These are phyloP conservation scores for Tricholoma matsutake DNA, from an alignment of 768 basidiomycete genomes.

Conservation along the genomic window DNA sequence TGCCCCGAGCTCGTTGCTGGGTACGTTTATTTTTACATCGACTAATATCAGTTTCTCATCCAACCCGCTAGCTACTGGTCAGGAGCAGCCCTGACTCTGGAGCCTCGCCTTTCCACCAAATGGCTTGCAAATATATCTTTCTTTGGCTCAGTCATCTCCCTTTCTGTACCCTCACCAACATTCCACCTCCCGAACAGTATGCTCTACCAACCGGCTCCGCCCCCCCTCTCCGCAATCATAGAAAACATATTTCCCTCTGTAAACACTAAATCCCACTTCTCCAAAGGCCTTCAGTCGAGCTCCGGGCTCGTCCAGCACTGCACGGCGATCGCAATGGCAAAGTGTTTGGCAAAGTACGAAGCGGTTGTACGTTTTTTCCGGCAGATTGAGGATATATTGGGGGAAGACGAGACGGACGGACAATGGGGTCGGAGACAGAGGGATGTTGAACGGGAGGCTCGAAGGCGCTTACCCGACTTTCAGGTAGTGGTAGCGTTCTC, in stretches of 20 bases:
- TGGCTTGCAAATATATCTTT: conserved; percentile 92
- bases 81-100: conserved; percentile 64
- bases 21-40: conserved; percentile 34
- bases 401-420: conserved; percentile 60
- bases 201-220: conserved; percentile 69
- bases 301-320: conserved; percentile 83
- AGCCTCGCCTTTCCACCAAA: conserved; percentile 82
- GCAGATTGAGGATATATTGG: conserved; percentile 50
- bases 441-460: conserved; percentile 75
- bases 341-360: conserved; percentile 71
- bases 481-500: conserved; percentile 83
- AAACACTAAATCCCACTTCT: conserved; percentile 67
- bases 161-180: conserved; percentile 62
- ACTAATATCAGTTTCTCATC: conserved; percentile 11
- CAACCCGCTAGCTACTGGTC: conserved; percentile 63
- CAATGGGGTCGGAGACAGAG: conserved; percentile 65
- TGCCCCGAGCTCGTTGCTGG: conserved; percentile 86
- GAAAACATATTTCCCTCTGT: conserved; percentile 77
- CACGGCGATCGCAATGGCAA: conserved; percentile 72
- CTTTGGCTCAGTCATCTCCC: conserved; percentile 72
- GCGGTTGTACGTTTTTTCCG: conserved; percentile 47
- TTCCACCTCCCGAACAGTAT: conserved; percentile 52
- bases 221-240: conserved; percentile 65
- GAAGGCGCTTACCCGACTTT: conserved; percentile 80
- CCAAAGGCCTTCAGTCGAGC: conserved; percentile 75